Evolutionary conservation across 2,329 filamentous ascomycete genomes (phyloP).

Genomic region (Calonectria naviculata): DNA sequence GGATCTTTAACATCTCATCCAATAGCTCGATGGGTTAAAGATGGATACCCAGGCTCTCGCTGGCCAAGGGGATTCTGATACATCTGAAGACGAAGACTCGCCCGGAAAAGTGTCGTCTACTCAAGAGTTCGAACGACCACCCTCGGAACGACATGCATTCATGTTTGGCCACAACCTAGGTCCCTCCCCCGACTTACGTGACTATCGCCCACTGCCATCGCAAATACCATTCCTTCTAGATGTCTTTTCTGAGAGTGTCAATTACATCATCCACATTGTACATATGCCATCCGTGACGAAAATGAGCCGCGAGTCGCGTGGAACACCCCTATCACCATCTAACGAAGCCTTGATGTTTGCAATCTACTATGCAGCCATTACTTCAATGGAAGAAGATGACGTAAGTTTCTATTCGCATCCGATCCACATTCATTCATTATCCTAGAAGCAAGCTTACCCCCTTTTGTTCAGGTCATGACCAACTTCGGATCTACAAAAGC

Average conservation of each 20-base stretch:
- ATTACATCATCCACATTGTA: constrained; percentile 54
- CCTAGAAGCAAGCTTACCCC: not conserved
- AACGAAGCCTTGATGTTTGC: constrained; percentile 66
- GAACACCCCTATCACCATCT: constrained; percentile 49
- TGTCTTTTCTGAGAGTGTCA: constrained; percentile 63
- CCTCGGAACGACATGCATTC: constrained; percentile 61
- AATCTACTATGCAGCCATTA: constrained; percentile 67
- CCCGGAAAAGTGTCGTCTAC: constrained; percentile 45
- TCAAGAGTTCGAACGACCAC: constrained; percentile 53
- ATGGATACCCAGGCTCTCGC: constrained; percentile 49
- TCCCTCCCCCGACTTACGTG: constrained; percentile 44
- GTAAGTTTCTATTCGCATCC: constrained; percentile 45
- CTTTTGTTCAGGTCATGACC: constrained; percentile 54
- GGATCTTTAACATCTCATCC: not conserved
- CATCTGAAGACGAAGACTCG: constrained; percentile 51
- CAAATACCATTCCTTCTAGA: constrained; percentile 65
- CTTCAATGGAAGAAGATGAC: constrained; percentile 68
- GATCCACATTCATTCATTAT: not conserved
- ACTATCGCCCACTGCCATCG: constrained; percentile 63
- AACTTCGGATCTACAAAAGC: constrained; percentile 63
- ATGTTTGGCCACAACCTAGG: constrained; percentile 60
- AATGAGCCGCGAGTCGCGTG: constrained; percentile 47
- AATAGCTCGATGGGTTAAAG: constrained; percentile 57
- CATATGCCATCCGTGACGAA: constrained; percentile 56
- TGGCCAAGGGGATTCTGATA: constrained; percentile 45